Conservation (phyloP, 306 rosid genomes). For the Carpinus fangiana region DNA sequence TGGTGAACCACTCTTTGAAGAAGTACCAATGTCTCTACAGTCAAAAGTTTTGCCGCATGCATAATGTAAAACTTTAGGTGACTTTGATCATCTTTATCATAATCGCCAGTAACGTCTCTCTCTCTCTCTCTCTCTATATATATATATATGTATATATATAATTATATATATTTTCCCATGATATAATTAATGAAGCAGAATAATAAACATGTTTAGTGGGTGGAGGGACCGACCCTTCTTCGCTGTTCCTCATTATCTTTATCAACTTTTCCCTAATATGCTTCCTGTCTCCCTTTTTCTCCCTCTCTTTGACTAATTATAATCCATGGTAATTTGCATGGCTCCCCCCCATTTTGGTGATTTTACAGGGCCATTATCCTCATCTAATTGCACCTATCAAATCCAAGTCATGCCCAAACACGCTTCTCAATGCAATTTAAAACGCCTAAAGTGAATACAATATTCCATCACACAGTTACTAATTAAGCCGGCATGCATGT, state of each 20-base stretch:
- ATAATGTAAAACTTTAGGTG: slow-evolving; percentile 9
- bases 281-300: slow-evolving; percentile 61
- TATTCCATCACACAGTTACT: no score
- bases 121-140: no score
- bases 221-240: slow-evolving; percentile 55
- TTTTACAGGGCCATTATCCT: slow-evolving; percentile 23
- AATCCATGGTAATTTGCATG: slow-evolving; percentile 35
- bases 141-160: no score
- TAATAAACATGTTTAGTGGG: slow-evolving; percentile 56
- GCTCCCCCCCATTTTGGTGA: slow-evolving; percentile 13
- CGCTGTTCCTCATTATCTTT: slow-evolving; percentile 36
- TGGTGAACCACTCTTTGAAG: slow-evolving; percentile 38
- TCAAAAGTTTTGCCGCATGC: slow-evolving; percentile 44
- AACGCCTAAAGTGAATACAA: slow-evolving; percentile 24
- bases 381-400: slow-evolving; percentile 21
- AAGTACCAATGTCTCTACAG: slow-evolving; percentile 14
- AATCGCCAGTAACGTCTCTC: slow-evolving; percentile 38
- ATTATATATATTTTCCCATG: not conserved
- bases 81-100: slow-evolving; percentile 24
- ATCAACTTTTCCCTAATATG: slow-evolving; percentile 61
- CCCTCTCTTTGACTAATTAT: slow-evolving; percentile 38
- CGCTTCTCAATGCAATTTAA: slow-evolving; percentile 32
- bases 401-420: slow-evolving; percentile 28
- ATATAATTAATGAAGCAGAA: slow-evolving; percentile 20
- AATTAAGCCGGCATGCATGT: no score